Evolutionary conservation across 1,284 basidiomycete species (phyloP).

Genomic region (Naganishia albida): DNA sequence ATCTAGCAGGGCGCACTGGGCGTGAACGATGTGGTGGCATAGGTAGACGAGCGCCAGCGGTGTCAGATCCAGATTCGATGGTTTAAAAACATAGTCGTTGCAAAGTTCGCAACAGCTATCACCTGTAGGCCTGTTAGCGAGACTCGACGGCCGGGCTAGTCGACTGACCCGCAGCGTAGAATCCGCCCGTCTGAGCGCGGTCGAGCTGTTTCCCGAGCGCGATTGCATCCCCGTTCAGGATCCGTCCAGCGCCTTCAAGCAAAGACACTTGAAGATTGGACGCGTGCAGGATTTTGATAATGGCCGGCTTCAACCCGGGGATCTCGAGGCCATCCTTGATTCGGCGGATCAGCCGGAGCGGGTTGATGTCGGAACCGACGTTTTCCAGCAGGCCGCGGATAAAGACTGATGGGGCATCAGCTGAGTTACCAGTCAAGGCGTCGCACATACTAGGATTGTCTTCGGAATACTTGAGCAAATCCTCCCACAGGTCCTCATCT

Average conservation of each 20-base stretch:
- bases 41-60: conserved; percentile 70
- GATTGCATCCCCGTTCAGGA: conserved; percentile 77
- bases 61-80: conserved; percentile 47
- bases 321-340: conserved; percentile 97
- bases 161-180: conserved; percentile 57
- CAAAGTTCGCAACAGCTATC: conserved; percentile 33
- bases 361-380: conserved; percentile 93
- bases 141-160: neutral
- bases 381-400: conserved; percentile 94
- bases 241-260: conserved; percentile 84
- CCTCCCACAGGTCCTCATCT: conserved; percentile 97
- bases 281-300: conserved; percentile 96
- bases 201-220: conserved; percentile 71
- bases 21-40: conserved; percentile 83
- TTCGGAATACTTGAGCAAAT: conserved; percentile 90
- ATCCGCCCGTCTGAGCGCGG: conserved; percentile 72
- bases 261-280: conserved; percentile 86
- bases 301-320: conserved; percentile 84
- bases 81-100: conserved; percentile 61
- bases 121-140: conserved; percentile 4
- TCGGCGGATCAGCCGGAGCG: conserved; percentile 86
- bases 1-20: conserved; percentile 59
- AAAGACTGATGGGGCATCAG: conserved; percentile 64
- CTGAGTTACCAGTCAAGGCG: conserved; percentile 1
- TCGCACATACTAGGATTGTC: conserved; percentile 71